These are phyloP conservation scores for Phyllostachys edulis DNA, from an alignment of 176 grass and related monocot species.

Conservation along the genomic window DNA sequence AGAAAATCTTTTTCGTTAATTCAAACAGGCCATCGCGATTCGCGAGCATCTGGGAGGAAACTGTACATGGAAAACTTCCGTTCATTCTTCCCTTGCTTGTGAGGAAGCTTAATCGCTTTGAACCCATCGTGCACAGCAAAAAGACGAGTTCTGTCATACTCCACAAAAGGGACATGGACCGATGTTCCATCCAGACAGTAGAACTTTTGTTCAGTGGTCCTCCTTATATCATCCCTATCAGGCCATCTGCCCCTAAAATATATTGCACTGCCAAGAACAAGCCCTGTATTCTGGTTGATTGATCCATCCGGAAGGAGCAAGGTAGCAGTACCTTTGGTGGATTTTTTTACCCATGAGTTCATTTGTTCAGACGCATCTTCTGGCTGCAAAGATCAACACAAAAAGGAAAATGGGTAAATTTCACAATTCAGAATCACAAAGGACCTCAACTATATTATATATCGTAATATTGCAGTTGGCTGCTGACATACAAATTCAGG, in stretches of 20 bases:
- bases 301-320: conserved; percentile 21
- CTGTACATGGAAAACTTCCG: conserved; percentile 54
- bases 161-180: conserved; percentile 41
- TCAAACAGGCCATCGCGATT: conserved; percentile 55
- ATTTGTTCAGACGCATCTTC: conserved; percentile 34
- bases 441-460: neutral
- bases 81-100: conserved; percentile 41
- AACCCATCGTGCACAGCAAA: conserved; percentile 43
- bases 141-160: conserved; percentile 47
- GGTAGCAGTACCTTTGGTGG: conserved; percentile 30
- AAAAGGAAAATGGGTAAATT: neutral
- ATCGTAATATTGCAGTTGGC: neutral
- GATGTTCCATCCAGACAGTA: conserved; percentile 43
- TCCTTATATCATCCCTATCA: conserved; percentile 30
- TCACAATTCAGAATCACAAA: neutral
- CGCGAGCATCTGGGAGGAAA: conserved; percentile 48
- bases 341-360: conserved; percentile 34
- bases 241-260: conserved; percentile 51
- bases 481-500: neutral
- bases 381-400: conserved; percentile 31
- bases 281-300: conserved; percentile 43
- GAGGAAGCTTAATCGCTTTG: conserved; percentile 60
- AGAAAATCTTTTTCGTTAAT: conserved; percentile 44
- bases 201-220: conserved; percentile 27
- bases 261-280: conserved; percentile 49